Evolutionary conservation across 164 flowering plant genomes (phyloP), one percentile per base, ranked within the genome.

Genomic region (Kalanchoe fedtschenkoi): DNA sequence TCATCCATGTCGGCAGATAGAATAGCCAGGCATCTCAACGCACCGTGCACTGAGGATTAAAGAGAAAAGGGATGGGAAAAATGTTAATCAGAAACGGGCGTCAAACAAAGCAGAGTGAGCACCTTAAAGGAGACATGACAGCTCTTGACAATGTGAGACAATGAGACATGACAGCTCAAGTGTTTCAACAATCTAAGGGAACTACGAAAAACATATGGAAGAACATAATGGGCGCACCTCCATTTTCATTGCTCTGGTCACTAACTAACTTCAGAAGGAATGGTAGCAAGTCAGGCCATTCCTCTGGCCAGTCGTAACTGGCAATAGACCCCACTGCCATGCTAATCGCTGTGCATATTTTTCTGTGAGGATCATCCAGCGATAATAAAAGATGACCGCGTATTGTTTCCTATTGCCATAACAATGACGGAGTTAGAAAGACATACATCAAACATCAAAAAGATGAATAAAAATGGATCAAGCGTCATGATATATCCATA

Each of bases 271-370:
- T 84, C 77, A 91, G 62, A 55, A 95, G 80, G 61, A 75, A 77
- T 15, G 97, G 97, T 66, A 95, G 64, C 34, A 95, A 74, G 39
- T 95, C 95, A 29, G 93, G 88, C 99, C 99, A 91, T 61, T 83
- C 80, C 65, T 86, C 90, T 14, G 99, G 97, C 96, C 97, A 95
- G 65, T 95, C 99, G 76, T 81, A 83, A 1, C 70, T 78, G 15
- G 96, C 97, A 70, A 95, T 81, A 10, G 93, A 81, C 53, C 93
- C 89, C 58, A 95, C 80, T 67, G 95, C 99, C 91, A 95, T 83
- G 75, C 96, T 79, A 65, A 89, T 73, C 57, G 99, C 96, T 1
- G 96, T 91, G 70, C 96, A 87, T 28, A 95, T 79, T 80, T 91
- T 95, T 53, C 79, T 78, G 60, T 84, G 80, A 71, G 95, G 66